phyloP scores from a whole-genome alignment of 495 filamentous ascomycete genomes.

The Annulohypoxylon stygium region DNA sequence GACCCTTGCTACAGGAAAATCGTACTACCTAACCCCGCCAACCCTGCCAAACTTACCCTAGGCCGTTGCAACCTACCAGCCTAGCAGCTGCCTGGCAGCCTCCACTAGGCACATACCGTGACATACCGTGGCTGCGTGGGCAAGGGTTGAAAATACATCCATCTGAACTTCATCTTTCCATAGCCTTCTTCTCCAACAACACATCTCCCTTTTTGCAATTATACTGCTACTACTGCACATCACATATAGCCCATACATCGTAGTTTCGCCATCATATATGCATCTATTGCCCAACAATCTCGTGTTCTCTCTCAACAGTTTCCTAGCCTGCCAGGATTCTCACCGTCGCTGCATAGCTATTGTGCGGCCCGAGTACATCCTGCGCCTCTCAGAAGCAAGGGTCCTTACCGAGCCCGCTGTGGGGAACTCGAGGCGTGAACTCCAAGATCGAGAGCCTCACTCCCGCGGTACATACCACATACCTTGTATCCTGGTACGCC shows the following conservation, averaged over 20 bases:
- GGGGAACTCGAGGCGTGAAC: constrained; percentile 30
- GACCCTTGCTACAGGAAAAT: constrained; percentile 27
- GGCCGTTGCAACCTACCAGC: constrained; percentile 15
- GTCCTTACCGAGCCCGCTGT: constrained; percentile 26
- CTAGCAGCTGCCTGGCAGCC: constrained; percentile 15
- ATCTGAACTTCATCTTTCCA: constrained; percentile 2
- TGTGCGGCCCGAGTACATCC: constrained; percentile 42
- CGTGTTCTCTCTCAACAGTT: constrained; percentile 35
- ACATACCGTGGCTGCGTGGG: background rate
- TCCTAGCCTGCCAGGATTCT: background rate
- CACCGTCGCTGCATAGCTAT: constrained; percentile 14
- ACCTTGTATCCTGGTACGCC: background rate
- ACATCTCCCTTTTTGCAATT: constrained; percentile 31
- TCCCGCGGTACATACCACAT: constrained; percentile 16
- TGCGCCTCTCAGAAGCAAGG: constrained; percentile 18
- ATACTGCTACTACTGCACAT: constrained; percentile 17
- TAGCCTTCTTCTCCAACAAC: constrained; percentile 35
- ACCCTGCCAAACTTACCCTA: background rate
- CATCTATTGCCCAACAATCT: constrained; percentile 40
- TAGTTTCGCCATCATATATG: constrained; percentile 38
- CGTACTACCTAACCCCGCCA: constrained; percentile 12
- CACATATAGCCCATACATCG: background rate
- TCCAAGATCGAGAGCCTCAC: constrained; percentile 41
- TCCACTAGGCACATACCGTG: constrained; percentile 16
- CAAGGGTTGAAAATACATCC: constrained; percentile 23